Evolutionary conservation across 257 asterid species (phyloP).

Genomic region (Solanum gracilifrons): DNA sequence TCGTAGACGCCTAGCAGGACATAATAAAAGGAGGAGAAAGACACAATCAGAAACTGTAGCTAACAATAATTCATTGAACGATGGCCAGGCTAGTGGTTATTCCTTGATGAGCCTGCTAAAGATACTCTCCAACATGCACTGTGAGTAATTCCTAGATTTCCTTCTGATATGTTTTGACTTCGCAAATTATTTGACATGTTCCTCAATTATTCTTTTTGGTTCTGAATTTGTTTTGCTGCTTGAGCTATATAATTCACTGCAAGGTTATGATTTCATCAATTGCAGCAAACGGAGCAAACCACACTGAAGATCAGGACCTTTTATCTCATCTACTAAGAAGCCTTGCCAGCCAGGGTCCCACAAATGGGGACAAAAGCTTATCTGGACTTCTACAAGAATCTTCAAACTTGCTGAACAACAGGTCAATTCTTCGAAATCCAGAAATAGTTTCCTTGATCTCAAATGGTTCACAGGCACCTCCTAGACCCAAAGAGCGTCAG

Average conservation of each 20-base stretch:
- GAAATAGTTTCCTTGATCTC: slow-evolving; percentile 34
- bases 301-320: slow-evolving; percentile 47
- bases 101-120: slow-evolving; percentile 55
- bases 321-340: slow-evolving; percentile 60
- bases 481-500: slow-evolving; percentile 29
- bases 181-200: background rate
- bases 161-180: background rate
- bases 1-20: slow-evolving; percentile 71
- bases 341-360: slow-evolving; percentile 43
- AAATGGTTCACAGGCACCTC: slow-evolving; percentile 34
- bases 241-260: background rate
- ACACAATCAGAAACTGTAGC: slow-evolving; percentile 38
- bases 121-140: slow-evolving; percentile 67
- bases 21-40: slow-evolving; percentile 76
- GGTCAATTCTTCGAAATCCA: slow-evolving; percentile 31
- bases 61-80: slow-evolving; percentile 25
- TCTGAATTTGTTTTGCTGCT: background rate
- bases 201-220: background rate
- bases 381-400: slow-evolving; percentile 39
- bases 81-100: slow-evolving; percentile 51
- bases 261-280: slow-evolving; percentile 7
- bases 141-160: slow-evolving; percentile 31
- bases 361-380: slow-evolving; percentile 20
- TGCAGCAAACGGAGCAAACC: slow-evolving; percentile 45
- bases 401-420: slow-evolving; percentile 31